A percentile compares a stretch with the other conserved stretches of the same genome.
Conservation (phyloP, 768 basidiomycete genomes). For the Tephrocybe sp. region DNA sequence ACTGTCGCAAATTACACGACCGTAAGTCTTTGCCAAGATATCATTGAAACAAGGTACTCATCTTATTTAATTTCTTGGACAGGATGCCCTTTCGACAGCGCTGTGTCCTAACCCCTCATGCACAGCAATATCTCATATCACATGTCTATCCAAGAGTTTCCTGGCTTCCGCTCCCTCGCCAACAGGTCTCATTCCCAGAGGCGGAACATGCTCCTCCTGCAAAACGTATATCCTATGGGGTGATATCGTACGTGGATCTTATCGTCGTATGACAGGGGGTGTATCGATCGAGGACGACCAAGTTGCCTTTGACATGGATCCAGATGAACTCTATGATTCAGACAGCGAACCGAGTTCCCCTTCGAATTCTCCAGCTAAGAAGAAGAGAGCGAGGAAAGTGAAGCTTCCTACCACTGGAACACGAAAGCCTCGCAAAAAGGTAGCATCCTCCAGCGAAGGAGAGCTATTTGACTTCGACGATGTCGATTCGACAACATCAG, state of each 20-base stretch:
- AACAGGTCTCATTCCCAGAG: slow-evolving; percentile 53
- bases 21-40: slow-evolving; percentile 31
- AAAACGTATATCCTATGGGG: slow-evolving; percentile 64
- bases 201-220: slow-evolving; percentile 59
- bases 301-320: too few relatives aligned
- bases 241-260: slow-evolving; percentile 63
- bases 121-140: slow-evolving; percentile 53
- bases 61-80: slow-evolving; percentile 3
- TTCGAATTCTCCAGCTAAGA: neutral
- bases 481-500: slow-evolving; percentile 14
- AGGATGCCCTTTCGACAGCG: slow-evolving; percentile 52
- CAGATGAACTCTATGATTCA: too few relatives aligned
- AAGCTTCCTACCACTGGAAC: slow-evolving; percentile 13
- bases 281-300: slow-evolving; percentile 23
- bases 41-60: neutral
- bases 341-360: neutral
- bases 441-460: slow-evolving; percentile 23
- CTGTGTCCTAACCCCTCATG: slow-evolving; percentile 57
- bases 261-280: slow-evolving; percentile 45
- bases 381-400: neutral
- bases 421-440: slow-evolving; percentile 4
- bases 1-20: slow-evolving; percentile 37
- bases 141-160: slow-evolving; percentile 54
- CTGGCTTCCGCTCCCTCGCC: slow-evolving; percentile 25
- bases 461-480: slow-evolving; percentile 29